phyloP scores from a whole-genome alignment of 2,329 filamentous ascomycete species.

The Colletotrichum cuscutae region DNA sequence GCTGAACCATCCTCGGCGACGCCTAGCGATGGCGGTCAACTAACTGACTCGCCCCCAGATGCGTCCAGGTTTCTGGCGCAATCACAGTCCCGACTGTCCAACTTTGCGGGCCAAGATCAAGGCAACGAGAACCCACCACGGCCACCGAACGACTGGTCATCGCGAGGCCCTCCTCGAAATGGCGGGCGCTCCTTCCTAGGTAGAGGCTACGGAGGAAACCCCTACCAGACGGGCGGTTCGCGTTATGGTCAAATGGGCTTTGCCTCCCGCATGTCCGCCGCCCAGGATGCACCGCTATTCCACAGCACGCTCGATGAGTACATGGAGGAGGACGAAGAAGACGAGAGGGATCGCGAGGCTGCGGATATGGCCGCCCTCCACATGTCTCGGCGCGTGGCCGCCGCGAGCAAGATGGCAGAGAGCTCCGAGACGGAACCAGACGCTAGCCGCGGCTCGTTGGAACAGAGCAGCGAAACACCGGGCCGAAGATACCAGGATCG shows the following conservation, averaged over 20 bases:
- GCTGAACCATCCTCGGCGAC: slow-evolving; percentile 34
- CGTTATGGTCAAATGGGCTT: slow-evolving; percentile 80
- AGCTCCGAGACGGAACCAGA: slow-evolving; percentile 86
- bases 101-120: slow-evolving; percentile 69
- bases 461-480: slow-evolving; percentile 62
- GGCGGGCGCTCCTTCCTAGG: slow-evolving; percentile 55
- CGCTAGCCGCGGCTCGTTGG: slow-evolving; percentile 65
- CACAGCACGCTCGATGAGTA: slow-evolving; percentile 92
- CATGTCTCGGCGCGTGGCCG: slow-evolving; percentile 87
- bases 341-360: slow-evolving; percentile 88
- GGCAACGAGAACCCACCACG: slow-evolving; percentile 50
- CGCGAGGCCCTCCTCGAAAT: slow-evolving; percentile 43
- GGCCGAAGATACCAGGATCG: slow-evolving; percentile 57
- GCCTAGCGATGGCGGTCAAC: slow-evolving; percentile 13
- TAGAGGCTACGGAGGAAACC: slow-evolving; percentile 70
- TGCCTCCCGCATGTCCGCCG: slow-evolving; percentile 76
- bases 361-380: slow-evolving; percentile 96
- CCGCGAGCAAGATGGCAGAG: slow-evolving; percentile 83
- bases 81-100: slow-evolving; percentile 90
- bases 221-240: slow-evolving; percentile 76
- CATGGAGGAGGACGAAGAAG: slow-evolving; percentile 91
- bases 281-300: slow-evolving; percentile 90
- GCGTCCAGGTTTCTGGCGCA: slow-evolving; percentile 96
- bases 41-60: slow-evolving; percentile 66
- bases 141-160: slow-evolving; percentile 48